Base-by-base conservation (phyloP, 768 basidiomycete species). In the Floccularia luteovirens region DNA sequence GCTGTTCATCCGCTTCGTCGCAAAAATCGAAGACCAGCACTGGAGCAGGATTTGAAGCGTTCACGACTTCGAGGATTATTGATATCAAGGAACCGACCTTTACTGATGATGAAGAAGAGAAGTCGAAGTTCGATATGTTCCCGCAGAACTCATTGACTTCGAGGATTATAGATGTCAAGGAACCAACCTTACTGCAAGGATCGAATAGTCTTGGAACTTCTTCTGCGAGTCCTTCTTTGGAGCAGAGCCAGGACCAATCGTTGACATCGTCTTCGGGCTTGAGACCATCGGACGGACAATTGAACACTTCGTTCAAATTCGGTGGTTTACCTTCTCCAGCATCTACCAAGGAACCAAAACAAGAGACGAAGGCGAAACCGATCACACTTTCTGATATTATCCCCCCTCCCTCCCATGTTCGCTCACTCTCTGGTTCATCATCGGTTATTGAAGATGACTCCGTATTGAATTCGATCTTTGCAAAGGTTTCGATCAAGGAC, bases 331-430 rank as follows among this genome's bases (percentile, higher is more conserved):
- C 63, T 3, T 49, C 52, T 33, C 44, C 42, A 14, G 42, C 48
- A 33, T 43, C 56, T 3, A 53, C 59, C 0, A 45, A 51, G 6
- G 21, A 44, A n/a, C 35, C 48, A 16, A 49, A 52, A 17, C 48
- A 48, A 11, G 13, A 12, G 10, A 34, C 13, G 21, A 41, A 43
- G 13, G 47, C 52, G 41, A 56, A 61, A 36, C 68, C 67, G 0
- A 51, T 82, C 36, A 84, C 83, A 2, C 61, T 88, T 17, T 77
- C 83, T 0, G 82, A 88, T 45, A 85, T 89, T 54, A 82, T 88
- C 36, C 85, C 84, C 4, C 76, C 83, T 0, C 67, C 70, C 0
- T 62, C 71, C 8, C 68, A 77, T 48, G 67, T 63, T 13, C 69
- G 69, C 21, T 64, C 71, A 1, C 52, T 73, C 0, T 60, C 62